Evolutionary conservation across 345 rosid genomes (phyloP).

Genomic region (Ceriops decandra): DNA sequence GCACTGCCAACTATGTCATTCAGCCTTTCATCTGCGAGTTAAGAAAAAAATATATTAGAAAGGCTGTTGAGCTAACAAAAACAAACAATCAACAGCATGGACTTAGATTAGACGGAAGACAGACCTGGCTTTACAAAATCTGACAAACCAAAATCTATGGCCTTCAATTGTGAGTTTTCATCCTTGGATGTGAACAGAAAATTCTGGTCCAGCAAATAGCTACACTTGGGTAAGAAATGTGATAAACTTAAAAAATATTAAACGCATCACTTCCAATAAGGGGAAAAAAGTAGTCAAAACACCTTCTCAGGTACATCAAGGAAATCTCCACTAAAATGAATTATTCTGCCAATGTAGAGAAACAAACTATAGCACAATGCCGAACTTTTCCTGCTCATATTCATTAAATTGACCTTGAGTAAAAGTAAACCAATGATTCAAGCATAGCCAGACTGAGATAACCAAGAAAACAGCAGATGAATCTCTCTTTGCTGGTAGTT

Average conservation of each 20-base stretch:
- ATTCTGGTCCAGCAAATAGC: conserved; percentile 62
- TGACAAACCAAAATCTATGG: conserved; percentile 92
- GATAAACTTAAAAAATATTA: conserved; percentile 1
- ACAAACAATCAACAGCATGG: neutral
- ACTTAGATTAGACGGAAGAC: neutral
- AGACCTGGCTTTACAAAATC: conserved; percentile 96
- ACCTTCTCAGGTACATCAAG: too few species aligned
- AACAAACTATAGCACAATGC: too few species aligned
- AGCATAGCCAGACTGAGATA: too few species aligned
- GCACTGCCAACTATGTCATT: conserved; percentile 98
- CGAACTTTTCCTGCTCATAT: too few species aligned
- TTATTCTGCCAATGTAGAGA: too few species aligned
- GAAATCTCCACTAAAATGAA: too few species aligned
- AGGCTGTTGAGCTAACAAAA: neutral
- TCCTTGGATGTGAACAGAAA: conserved; percentile 82
- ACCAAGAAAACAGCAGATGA: too few species aligned
- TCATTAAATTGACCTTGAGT: too few species aligned
- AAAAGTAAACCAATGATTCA: too few species aligned
- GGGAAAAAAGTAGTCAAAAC: too few species aligned
- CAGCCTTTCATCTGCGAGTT: conserved; percentile 72
- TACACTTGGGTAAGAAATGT: conserved; percentile 22
- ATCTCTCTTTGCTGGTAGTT: too few species aligned
- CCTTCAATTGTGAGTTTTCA: conserved; percentile 74
- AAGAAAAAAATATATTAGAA: too few species aligned
- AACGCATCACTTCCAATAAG: neutral